A percentile compares a stretch with the other conserved stretches of the same genome.
phyloP scores from a whole-genome alignment of 352 stramenopile species.

The Achlya hypogyna region DNA sequence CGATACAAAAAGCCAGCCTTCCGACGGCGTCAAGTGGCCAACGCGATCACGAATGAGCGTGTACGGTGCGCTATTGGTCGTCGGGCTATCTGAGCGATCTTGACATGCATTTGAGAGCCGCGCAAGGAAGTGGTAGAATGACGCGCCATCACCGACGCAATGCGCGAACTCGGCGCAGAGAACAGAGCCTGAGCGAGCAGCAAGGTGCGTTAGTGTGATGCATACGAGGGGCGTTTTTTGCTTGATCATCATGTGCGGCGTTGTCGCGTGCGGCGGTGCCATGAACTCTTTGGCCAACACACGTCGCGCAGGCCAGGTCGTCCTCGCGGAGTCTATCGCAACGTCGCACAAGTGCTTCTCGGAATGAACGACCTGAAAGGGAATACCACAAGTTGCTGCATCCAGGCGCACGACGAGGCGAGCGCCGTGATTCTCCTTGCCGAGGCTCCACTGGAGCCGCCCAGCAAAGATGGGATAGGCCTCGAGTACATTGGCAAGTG shows the following conservation, averaged over 20 bases:
- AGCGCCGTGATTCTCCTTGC: background rate
- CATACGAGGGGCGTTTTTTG: background rate
- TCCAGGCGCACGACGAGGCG: background rate
- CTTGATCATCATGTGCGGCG: background rate
- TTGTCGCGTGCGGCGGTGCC: background rate
- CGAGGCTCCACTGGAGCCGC: background rate
- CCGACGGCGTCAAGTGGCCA: background rate
- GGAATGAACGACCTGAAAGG: background rate
- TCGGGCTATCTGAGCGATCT: background rate
- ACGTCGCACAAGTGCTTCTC: background rate
- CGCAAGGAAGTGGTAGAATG: constrained; percentile 1
- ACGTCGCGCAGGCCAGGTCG: background rate
- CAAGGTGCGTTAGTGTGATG: background rate
- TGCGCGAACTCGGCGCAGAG: background rate
- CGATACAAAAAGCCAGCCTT: constrained; percentile 9
- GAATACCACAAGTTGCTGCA: background rate
- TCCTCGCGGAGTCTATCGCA: background rate
- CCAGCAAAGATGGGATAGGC: constrained; percentile 5
- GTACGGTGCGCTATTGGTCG: background rate
- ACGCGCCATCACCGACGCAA: background rate
- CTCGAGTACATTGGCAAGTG: background rate
- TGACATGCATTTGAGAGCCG: background rate
- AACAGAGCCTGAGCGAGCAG: background rate
- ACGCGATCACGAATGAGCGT: background rate
- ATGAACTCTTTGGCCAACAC: background rate